A percentile compares a stretch with the other conserved stretches of the same genome.
phyloP scores from a whole-genome alignment of 1,139 yeast genomes.

The Hemisphaericaspora xylofermentans region DNA sequence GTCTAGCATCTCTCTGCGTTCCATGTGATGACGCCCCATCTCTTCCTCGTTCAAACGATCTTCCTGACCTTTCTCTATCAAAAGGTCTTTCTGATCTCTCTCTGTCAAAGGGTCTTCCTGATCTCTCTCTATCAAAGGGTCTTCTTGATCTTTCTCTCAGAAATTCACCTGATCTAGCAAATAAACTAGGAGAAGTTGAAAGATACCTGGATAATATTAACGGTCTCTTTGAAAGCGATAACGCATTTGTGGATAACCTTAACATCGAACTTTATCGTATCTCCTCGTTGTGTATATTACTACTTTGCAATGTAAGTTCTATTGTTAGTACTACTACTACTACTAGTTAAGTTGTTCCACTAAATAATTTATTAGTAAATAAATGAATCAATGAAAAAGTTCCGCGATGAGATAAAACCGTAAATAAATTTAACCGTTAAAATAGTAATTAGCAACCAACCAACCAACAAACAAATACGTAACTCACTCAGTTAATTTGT shows the following conservation, averaged over 20 bases:
- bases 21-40: neutral
- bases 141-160: neutral
- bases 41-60: neutral
- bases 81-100: neutral
- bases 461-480: neutral
- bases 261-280: neutral
- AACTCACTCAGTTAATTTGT: too few species aligned
- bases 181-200: neutral
- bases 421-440: too few species aligned
- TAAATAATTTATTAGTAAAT: too few species aligned
- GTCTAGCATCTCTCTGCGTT: neutral
- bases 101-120: neutral
- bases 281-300: neutral
- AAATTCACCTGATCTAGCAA: neutral
- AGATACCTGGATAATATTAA: slow-evolving; percentile 1
- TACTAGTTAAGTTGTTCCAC: too few species aligned
- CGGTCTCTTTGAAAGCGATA: neutral
- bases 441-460: too few species aligned
- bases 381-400: too few species aligned
- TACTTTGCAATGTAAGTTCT: neutral
- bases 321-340: too few species aligned
- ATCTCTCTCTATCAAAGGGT: neutral
- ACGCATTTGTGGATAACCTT: neutral
- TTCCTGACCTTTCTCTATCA: neutral
- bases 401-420: neutral